Conservation (phyloP, 164 flowering plant species). For the Vitis vinifera region ASM3070453v1 NC_081806.1:20684001-20684500, state of each 20-base stretch:
- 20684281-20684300: constrained; percentile 55
- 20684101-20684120: constrained; percentile 28
- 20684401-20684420: constrained; percentile 29
- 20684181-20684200: constrained; percentile 45
- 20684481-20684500: constrained; percentile 39
- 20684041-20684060: constrained; percentile 38
- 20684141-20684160: constrained; percentile 53
- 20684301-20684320: constrained; percentile 37
- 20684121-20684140: constrained; percentile 49
- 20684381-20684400: constrained; percentile 55
- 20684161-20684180: constrained; percentile 5
- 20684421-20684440: constrained; percentile 31
- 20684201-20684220: constrained; percentile 45
- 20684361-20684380: constrained; percentile 44
- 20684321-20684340: constrained; percentile 53
- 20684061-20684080: constrained; percentile 54
- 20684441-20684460: constrained; percentile 57
- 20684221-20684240: constrained; percentile 66
- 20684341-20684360: constrained; percentile 48
- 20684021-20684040: constrained; percentile 29
- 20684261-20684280: constrained; percentile 51
- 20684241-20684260: constrained; percentile 43
- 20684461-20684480: constrained; percentile 32
- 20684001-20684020: constrained; percentile 12
- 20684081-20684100: constrained; percentile 55